Base-by-base conservation (phyloP, 78 protist genomes). In the Pigoraptor vietnamica region DNA sequence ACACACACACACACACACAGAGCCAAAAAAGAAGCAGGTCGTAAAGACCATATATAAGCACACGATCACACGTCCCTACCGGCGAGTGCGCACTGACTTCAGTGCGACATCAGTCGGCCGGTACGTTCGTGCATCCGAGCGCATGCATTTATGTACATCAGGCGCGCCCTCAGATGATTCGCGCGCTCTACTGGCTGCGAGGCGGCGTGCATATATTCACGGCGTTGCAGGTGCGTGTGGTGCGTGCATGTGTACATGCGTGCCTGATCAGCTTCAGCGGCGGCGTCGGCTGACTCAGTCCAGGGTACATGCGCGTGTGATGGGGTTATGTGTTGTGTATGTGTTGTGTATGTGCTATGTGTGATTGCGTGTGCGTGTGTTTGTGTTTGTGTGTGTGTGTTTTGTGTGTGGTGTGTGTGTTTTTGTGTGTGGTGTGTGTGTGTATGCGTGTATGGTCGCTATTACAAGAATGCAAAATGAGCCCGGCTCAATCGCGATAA, bases 1-100 rank as follows among this genome's bases (percentile, higher is more conserved):
- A 83, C 87, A 23, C 87, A 83, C 87, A 23, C 87, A 83, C 87
- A 23, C 87, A 83, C 87, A 23, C 87, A 83, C 35, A 83, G 14
- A 83, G 87, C 14, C 35, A 19, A 83, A 83, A 23, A n/a, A n/a
- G n/a, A n/a, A n/a, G n/a, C n/a, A n/a, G n/a, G n/a, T n/a, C n/a
- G n/a, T n/a, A n/a, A n/a, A n/a, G n/a, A n/a, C 87, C 33, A 32
- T 83, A 2, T 32, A 23, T 2, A 6, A 33, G 23, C 2, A 6
- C 2, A 83, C 87, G 23, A 2, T 19, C 87, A 2, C 87, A 2
- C 39, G 23, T 83, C 35, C 35, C 87, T 9, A 23, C 14, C 2
- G 14, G 14, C 33, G 33, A 83, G 14, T 88, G 38, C 90, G 35
- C 39, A 32, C 36, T 88, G 6, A 10, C 6, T 40, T 40, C 55